Conservation (phyloP, 2,329 filamentous ascomycete species). For the Myotisia sp. region DNA sequence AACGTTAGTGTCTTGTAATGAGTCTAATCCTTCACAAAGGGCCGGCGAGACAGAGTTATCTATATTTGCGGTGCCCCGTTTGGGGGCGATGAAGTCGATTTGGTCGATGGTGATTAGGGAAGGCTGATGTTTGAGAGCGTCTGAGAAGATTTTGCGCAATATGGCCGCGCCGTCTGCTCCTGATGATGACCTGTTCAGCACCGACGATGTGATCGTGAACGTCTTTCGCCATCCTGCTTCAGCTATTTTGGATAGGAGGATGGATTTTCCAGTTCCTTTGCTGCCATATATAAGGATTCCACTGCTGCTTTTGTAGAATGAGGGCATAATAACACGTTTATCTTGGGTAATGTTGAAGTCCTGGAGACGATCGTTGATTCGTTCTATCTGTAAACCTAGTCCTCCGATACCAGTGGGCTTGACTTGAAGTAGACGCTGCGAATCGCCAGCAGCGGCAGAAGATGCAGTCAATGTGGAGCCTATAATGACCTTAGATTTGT, state of each 20-base stretch:
- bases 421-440: constrained; percentile 18
- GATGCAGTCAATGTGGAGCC: constrained; percentile 15
- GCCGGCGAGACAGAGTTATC: constrained; percentile 21
- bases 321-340: constrained; percentile 22
- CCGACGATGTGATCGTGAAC: constrained; percentile 32
- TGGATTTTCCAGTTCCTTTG: constrained; percentile 70
- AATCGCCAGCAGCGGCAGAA: constrained; percentile 2
- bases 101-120: constrained; percentile 69
- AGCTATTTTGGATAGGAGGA: constrained; percentile 55
- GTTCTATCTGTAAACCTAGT: constrained; percentile 46
- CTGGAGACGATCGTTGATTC: constrained; percentile 52
- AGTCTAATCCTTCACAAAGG: constrained; percentile 29
- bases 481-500: constrained; percentile 21
- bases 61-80: constrained; percentile 35
- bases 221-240: constrained; percentile 57
- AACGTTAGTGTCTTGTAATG: constrained; percentile 39
- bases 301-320: constrained; percentile 32
- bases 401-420: constrained; percentile 47
- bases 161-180: constrained; percentile 36
- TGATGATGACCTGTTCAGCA: constrained; percentile 21
- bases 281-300: constrained; percentile 67
- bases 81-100: constrained; percentile 54
- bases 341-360: constrained; percentile 34
- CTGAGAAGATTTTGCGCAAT: constrained; percentile 54
- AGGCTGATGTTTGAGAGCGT: constrained; percentile 54